phyloP scores from a whole-genome alignment of 2,329 filamentous ascomycete genomes.

The Botrytis porri region DNA sequence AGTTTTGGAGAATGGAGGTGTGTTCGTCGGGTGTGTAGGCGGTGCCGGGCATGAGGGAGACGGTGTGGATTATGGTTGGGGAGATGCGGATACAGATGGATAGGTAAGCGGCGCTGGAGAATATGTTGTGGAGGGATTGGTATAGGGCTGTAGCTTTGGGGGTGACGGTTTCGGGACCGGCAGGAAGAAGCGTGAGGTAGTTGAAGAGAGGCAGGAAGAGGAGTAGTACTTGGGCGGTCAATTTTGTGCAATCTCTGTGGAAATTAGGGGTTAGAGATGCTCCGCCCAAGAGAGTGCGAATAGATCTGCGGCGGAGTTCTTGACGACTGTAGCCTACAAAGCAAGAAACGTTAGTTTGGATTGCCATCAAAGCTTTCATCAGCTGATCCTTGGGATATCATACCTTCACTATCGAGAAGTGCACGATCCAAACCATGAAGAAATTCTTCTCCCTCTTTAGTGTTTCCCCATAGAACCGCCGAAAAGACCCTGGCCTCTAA shows the following conservation, averaged over 20 bases:
- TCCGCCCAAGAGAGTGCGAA: constrained; percentile 26
- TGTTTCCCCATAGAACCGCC: constrained; percentile 31
- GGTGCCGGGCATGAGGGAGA: constrained; percentile 23
- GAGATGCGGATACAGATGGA: constrained; percentile 29
- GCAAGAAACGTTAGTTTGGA: constrained; percentile 14
- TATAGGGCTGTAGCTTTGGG: constrained; percentile 23
- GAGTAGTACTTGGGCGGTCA: constrained; percentile 50
- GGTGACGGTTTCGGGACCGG: neutral
- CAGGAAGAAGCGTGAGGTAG: constrained; percentile 27
- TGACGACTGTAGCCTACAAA: constrained; percentile 30
- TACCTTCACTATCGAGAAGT: constrained; percentile 30
- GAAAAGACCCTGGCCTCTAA: constrained; percentile 32
- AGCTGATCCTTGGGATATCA: neutral
- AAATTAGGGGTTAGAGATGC: constrained; percentile 33
- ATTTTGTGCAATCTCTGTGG: constrained; percentile 47
- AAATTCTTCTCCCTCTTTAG: constrained; percentile 26
- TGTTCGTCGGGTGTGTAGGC: constrained; percentile 27
- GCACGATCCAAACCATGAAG: constrained; percentile 29
- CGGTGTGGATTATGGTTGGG: constrained; percentile 31
- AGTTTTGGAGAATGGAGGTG: constrained; percentile 15
- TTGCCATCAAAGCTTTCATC: neutral
- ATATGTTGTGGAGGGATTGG: constrained; percentile 33
- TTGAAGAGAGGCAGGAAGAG: constrained; percentile 30
- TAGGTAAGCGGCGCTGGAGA: constrained; percentile 32
- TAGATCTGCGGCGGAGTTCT: constrained; percentile 25